Evolutionary conservation across 179 eudicot genomes (phyloP).

Genomic region (Camellia oleifera): DNA sequence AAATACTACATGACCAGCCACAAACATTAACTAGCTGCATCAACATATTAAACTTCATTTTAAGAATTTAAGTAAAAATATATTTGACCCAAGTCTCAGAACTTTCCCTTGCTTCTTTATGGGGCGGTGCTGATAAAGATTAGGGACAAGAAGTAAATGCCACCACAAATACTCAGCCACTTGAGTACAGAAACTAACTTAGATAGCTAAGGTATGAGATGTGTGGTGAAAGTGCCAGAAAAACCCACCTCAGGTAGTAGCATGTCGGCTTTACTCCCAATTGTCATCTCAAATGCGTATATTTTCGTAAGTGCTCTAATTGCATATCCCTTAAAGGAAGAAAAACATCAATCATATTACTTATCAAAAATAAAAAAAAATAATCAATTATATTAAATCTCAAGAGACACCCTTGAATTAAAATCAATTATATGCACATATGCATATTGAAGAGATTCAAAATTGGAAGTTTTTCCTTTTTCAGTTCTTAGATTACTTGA

Average conservation of each 20-base stretch:
- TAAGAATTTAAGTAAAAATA: too few species aligned
- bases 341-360: background rate
- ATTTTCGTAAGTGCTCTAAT: conserved; percentile 83
- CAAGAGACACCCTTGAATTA: background rate
- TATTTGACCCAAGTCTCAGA: too few species aligned
- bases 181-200: background rate
- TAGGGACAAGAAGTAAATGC: background rate
- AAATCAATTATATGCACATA: background rate
- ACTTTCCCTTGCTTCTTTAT: too few species aligned
- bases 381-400: background rate
- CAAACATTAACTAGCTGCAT: too few species aligned
- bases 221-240: background rate
- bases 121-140: too few species aligned
- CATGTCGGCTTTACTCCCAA: conserved; percentile 78
- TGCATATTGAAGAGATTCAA: background rate
- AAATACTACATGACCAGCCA: too few species aligned
- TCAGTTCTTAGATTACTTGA: background rate
- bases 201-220: conserved; percentile 4
- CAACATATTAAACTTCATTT: too few species aligned
- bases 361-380: too few species aligned
- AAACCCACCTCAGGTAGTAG: conserved; percentile 82
- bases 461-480: background rate
- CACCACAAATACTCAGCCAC: background rate
- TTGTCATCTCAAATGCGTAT: conserved; percentile 79
- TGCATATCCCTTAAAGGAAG: conserved; percentile 73